Evolutionary conservation across 2,329 filamentous ascomycete genomes (phyloP).

Genomic region (Paraconiothyrium sp.): DNA sequence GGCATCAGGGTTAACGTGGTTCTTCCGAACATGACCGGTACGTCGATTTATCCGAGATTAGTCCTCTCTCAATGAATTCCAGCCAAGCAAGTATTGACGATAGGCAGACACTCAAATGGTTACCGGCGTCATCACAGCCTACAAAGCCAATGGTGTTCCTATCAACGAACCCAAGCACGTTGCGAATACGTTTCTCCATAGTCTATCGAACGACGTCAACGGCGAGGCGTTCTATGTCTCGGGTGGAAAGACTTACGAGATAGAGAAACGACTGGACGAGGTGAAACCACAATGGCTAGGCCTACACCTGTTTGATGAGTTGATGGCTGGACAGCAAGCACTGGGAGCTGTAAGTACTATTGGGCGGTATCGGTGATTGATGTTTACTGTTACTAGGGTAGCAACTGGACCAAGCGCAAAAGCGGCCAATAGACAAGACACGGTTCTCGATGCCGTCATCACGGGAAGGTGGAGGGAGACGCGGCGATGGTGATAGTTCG

Average conservation of each 20-base stretch:
- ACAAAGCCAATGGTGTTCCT: slow-evolving; percentile 4
- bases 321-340: slow-evolving; percentile 3
- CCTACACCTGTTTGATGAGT: background rate
- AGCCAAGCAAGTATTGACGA: background rate
- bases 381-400: no score
- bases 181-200: slow-evolving; percentile 1
- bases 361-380: no score
- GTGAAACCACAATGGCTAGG: background rate
- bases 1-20: slow-evolving; percentile 1
- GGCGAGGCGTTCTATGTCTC: slow-evolving; percentile 3
- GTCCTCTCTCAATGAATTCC: no score
- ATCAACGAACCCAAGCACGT: slow-evolving; percentile 3
- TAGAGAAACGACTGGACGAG: slow-evolving; percentile 2
- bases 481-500: slow-evolving; percentile 12
- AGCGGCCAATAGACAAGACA: slow-evolving; percentile 14
- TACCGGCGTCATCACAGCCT: background rate
- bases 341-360: background rate
- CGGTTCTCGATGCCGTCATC: slow-evolving; percentile 40
- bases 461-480: background rate
- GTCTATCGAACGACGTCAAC: background rate
- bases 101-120: slow-evolving; percentile 1
- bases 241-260: slow-evolving; percentile 1
- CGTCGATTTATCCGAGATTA: no score
- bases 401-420: no score
- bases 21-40: no score